Conservation (phyloP, 2,329 filamentous ascomycete genomes). For the Clarireedia hainanense region DNA sequence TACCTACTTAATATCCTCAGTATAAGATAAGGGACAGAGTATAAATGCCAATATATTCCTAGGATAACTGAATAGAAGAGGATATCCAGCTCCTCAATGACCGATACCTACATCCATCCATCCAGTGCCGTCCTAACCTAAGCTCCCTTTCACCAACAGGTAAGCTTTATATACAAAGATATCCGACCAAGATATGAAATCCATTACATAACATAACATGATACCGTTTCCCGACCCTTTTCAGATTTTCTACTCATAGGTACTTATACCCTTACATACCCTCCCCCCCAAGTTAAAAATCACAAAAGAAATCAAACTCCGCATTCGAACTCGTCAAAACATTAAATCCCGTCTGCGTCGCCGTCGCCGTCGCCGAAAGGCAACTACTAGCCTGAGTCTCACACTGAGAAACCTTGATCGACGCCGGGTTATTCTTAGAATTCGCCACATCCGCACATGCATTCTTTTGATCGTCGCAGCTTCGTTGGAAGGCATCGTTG, state of each 20-base stretch:
- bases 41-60: too few species aligned
- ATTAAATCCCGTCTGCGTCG: constrained; percentile 1
- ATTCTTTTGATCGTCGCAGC: neutral
- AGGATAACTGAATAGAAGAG: too few species aligned
- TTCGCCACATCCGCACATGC: neutral
- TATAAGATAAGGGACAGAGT: too few species aligned
- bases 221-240: too few species aligned
- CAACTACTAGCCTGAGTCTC: neutral
- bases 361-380: neutral
- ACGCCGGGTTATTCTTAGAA: neutral
- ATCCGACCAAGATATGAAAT: too few species aligned
- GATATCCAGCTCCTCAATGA: too few species aligned
- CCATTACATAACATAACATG: too few species aligned
- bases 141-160: too few species aligned
- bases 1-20: too few species aligned
- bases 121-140: too few species aligned
- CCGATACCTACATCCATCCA: too few species aligned
- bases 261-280: neutral
- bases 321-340: constrained; percentile 7
- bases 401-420: neutral
- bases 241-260: neutral
- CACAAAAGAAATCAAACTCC: constrained; percentile 7
- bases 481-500: neutral
- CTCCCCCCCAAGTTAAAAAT: neutral
- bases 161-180: too few species aligned